phyloP scores from a whole-genome alignment of 345 rosid genomes.

The Arabis hirsuta region DNA sequence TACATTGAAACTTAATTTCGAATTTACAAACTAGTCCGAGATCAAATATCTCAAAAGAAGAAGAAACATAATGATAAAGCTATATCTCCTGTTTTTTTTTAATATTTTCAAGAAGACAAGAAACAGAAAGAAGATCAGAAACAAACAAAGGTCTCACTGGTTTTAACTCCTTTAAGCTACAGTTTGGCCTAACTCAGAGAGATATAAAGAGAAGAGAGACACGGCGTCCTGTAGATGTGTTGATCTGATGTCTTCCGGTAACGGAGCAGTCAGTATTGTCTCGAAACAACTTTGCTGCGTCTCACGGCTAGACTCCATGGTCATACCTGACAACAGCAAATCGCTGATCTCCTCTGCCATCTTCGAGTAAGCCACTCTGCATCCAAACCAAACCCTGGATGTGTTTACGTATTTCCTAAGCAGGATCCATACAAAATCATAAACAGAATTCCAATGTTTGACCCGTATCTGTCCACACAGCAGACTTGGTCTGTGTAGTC shows the following conservation, averaged over 20 bases:
- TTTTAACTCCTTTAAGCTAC: constrained; percentile 3
- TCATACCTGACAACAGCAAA: constrained; percentile 57
- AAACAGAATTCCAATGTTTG: constrained; percentile 48
- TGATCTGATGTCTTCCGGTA: constrained; percentile 72
- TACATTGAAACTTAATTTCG: too few relatives aligned
- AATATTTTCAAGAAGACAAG: too few relatives aligned
- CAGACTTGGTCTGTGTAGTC: constrained; percentile 64
- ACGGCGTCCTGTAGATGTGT: constrained; percentile 89
- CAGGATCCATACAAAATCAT: not conserved
- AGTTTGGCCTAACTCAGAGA: constrained; percentile 59
- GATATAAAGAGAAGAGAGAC: constrained; percentile 70
- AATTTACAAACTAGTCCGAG: too few relatives aligned
- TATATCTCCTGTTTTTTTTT: too few relatives aligned
- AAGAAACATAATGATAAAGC: too few relatives aligned
- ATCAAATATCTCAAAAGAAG: too few relatives aligned
- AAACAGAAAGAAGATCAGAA: too few relatives aligned
- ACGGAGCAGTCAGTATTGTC: constrained; percentile 66
- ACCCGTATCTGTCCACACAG: constrained; percentile 90
- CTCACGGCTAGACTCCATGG: constrained; percentile 56
- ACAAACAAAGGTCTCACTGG: too few relatives aligned
- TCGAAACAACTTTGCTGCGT: constrained; percentile 69
- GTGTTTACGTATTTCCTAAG: too few relatives aligned
- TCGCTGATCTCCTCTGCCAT: constrained; percentile 82
- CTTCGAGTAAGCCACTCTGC: constrained; percentile 80
- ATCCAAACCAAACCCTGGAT: too few relatives aligned